Evolutionary conservation across 192 early-diverging fungal genomes (phyloP).

Genomic region (Phycomyces blakesleeanus): DNA sequence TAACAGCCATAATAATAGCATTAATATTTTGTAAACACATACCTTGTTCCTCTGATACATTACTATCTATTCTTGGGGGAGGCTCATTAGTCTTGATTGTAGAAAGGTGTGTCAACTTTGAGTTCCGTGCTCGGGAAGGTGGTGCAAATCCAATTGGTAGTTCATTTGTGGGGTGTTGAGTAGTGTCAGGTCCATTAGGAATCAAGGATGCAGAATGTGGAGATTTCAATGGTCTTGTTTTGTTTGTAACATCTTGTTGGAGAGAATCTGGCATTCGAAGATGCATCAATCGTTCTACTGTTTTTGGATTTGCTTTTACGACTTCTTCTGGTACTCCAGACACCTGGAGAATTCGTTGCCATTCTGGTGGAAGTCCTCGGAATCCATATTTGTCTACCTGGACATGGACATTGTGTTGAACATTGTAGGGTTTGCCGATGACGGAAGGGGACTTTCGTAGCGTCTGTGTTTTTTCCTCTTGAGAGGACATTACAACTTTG

Average conservation of each 20-base stretch:
- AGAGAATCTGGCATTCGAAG: slow-evolving; percentile 42
- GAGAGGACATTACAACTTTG: slow-evolving; percentile 1
- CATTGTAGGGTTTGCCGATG: slow-evolving; percentile 52
- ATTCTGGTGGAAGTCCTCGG: slow-evolving; percentile 46
- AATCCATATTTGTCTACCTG: slow-evolving; percentile 37
- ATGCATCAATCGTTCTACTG: slow-evolving; percentile 46
- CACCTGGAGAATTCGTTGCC: slow-evolving; percentile 40
- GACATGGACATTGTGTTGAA: slow-evolving; percentile 51
- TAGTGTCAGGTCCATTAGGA: slow-evolving; percentile 3
- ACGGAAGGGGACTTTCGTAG: slow-evolving; percentile 14
- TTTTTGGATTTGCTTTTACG: slow-evolving; percentile 41
- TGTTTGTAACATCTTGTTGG: slow-evolving; percentile 30
- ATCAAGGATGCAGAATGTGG: slow-evolving; percentile 11
- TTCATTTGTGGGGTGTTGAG: background rate
- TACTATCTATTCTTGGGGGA: background rate
- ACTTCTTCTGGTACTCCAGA: slow-evolving; percentile 47
- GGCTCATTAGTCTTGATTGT: slow-evolving; percentile 6
- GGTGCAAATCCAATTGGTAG: slow-evolving; percentile 34
- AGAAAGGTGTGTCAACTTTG: slow-evolving; percentile 20
- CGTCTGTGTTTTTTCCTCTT: background rate
- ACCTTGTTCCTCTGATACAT: background rate
- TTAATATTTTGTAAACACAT: no score
- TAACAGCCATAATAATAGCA: no score
- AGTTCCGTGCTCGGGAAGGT: slow-evolving; percentile 29
- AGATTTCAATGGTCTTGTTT: background rate